Percentiles rank a stretch among this genome's conserved stretches.
These are phyloP conservation scores for Eucalyptus caleyi DNA, from an alignment of 345 rosid genomes.

Conservation along the genomic window DNA sequence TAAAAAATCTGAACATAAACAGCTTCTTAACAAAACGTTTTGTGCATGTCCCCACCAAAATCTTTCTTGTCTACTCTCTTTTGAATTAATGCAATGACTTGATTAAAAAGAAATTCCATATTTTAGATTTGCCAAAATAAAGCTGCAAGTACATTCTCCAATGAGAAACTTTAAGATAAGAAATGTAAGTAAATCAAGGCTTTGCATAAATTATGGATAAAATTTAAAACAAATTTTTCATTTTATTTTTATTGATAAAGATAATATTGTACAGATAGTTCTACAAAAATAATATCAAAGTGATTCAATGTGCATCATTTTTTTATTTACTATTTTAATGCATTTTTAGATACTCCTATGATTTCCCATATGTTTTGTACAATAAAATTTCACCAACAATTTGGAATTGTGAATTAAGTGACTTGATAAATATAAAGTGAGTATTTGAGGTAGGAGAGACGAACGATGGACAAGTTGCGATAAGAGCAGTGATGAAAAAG, in stretches of 20 bases:
- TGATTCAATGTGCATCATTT: too few relatives aligned
- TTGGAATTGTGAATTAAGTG: background rate
- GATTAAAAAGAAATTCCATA: background rate
- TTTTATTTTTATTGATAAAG: too few relatives aligned
- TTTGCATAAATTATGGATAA: background rate
- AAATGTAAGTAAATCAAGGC: background rate
- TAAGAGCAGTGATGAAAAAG: too few relatives aligned
- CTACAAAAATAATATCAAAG: too few relatives aligned
- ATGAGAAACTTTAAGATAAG: background rate
- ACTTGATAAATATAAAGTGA: background rate
- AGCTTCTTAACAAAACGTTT: too few relatives aligned
- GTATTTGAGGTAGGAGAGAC: too few relatives aligned
- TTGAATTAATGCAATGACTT: background rate
- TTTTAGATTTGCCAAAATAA: background rate
- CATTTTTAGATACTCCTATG: too few relatives aligned
- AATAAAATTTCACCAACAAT: background rate
- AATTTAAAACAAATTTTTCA: too few relatives aligned
- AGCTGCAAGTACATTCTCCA: background rate
- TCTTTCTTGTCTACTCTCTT: background rate
- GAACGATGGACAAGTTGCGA: too few relatives aligned
- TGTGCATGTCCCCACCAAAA: background rate
- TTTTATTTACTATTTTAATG: too few relatives aligned
- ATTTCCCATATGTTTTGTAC: background rate
- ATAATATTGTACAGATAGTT: too few relatives aligned
- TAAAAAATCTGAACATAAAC: too few relatives aligned